phyloP scores from a whole-genome alignment of 345 rosid species.

The Raphanus raphanistrum region DNA sequence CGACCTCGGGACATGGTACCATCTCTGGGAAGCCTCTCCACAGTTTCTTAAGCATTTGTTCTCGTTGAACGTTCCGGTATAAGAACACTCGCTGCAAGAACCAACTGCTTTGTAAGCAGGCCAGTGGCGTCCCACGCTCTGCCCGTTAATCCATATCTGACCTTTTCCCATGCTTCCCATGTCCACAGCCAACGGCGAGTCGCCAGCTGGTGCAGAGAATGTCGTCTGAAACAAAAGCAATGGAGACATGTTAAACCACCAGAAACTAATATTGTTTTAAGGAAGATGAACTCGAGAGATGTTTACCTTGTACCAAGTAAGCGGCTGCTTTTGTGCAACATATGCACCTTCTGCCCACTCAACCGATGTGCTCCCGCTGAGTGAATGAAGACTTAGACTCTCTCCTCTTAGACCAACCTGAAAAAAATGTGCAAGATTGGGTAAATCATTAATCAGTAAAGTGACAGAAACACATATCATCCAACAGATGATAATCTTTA shows the following conservation, averaged over 20 bases:
- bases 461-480: not conserved
- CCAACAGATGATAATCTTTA: not conserved
- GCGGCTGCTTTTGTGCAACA: slow-evolving; percentile 78
- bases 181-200: slow-evolving; percentile 81
- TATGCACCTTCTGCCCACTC: slow-evolving; percentile 89
- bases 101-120: slow-evolving; percentile 92
- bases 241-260: slow-evolving; percentile 2
- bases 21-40: slow-evolving; percentile 95
- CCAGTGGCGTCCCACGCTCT: slow-evolving; percentile 87
- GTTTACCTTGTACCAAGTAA: slow-evolving; percentile 88
- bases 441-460: not conserved
- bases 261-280: not conserved
- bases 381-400: slow-evolving; percentile 80
- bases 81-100: slow-evolving; percentile 61
- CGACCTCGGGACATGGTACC: slow-evolving; percentile 92
- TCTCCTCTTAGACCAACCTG: slow-evolving; percentile 98
- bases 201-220: slow-evolving; percentile 86
- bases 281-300: slow-evolving; percentile 10
- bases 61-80: slow-evolving; percentile 71
- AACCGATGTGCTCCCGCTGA: slow-evolving; percentile 79
- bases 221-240: slow-evolving; percentile 55
- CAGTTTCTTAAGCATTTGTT: slow-evolving; percentile 79
- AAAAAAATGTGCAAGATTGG: too few species aligned
- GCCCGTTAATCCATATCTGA: slow-evolving; percentile 93
- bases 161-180: slow-evolving; percentile 99